These are phyloP conservation scores for Panus rudis DNA, from an alignment of 768 basidiomycete genomes.

Conservation along the genomic window DNA sequence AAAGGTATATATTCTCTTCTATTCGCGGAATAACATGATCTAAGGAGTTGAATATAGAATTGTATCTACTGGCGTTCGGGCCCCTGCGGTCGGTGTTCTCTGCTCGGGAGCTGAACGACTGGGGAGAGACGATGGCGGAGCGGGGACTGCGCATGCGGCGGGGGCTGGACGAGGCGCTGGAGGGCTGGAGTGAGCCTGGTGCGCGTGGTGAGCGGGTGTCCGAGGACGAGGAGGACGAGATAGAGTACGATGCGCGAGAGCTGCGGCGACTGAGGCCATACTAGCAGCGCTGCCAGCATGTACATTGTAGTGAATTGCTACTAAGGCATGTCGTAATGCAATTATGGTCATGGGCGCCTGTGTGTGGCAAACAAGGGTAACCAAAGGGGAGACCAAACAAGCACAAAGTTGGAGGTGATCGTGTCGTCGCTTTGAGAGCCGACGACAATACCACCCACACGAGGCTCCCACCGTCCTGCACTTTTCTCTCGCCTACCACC, in stretches of 20 bases:
- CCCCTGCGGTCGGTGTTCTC: conserved; percentile 59
- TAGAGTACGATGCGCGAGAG: conserved; percentile 54
- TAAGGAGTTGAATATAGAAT: conserved; percentile 33
- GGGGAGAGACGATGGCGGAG: conserved; percentile 74
- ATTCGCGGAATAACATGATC: conserved; percentile 10
- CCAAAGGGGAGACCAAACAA: conserved; percentile 1
- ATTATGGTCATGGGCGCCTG: neutral
- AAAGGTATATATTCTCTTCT: conserved; percentile 48
- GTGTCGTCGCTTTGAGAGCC: too few relatives aligned
- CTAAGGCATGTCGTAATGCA: conserved; percentile 2
- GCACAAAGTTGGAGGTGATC: neutral
- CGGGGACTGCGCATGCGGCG: conserved; percentile 57
- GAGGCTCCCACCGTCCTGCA: conserved; percentile 1
- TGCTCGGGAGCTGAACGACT: conserved; percentile 47
- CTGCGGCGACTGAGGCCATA: conserved; percentile 59
- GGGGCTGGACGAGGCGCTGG: conserved; percentile 53
- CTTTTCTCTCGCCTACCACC: neutral
- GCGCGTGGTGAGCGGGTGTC: neutral
- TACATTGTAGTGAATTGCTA: neutral
- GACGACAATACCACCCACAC: neutral
- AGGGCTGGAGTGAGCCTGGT: conserved; percentile 34
- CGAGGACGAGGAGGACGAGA: conserved; percentile 36
- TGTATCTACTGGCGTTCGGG: conserved; percentile 76
- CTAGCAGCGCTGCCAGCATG: conserved; percentile 18
- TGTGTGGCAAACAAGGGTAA: conserved; percentile 4